phyloP scores from a whole-genome alignment of 2,329 filamentous ascomycete species.

The Thyridium curvatum region DNA sequence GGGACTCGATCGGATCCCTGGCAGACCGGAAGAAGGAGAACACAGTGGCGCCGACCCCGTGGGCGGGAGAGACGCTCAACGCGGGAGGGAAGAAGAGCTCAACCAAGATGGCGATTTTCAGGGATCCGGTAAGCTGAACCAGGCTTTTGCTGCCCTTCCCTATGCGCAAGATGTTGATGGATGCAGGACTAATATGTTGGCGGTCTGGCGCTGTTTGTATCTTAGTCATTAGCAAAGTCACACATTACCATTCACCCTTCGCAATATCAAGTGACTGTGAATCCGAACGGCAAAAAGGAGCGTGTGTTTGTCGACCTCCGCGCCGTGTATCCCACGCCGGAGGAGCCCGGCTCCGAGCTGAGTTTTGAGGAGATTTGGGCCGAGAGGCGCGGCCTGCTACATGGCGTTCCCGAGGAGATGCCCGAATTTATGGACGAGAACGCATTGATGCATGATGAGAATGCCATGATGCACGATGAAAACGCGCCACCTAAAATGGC shows the following conservation, averaged over 20 bases:
- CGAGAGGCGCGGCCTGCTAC: slow-evolving; percentile 62
- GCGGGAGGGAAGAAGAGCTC: slow-evolving; percentile 75
- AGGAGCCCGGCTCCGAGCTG: slow-evolving; percentile 65
- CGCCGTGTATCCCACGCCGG: slow-evolving; percentile 73
- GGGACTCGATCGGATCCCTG: slow-evolving; percentile 86
- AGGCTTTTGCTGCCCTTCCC: slow-evolving; percentile 20
- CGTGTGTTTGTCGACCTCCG: slow-evolving; percentile 83
- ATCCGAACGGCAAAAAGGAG: slow-evolving; percentile 79
- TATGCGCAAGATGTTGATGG: slow-evolving; percentile 71
- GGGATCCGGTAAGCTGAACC: slow-evolving; percentile 77
- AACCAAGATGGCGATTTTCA: slow-evolving; percentile 87
- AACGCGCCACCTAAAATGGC: slow-evolving; percentile 23
- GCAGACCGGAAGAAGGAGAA: slow-evolving; percentile 94
- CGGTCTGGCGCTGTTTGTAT: slow-evolving; percentile 40
- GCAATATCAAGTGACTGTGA: slow-evolving; percentile 72
- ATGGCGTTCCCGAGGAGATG: slow-evolving; percentile 17
- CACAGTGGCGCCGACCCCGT: slow-evolving; percentile 74
- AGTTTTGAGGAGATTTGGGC: slow-evolving; percentile 93
- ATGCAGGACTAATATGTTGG: slow-evolving; percentile 85
- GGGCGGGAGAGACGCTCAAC: slow-evolving; percentile 87
- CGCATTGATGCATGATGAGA: not conserved
- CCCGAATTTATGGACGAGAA: slow-evolving; percentile 9
- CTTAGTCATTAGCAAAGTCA: slow-evolving; percentile 47
- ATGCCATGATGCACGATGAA: slow-evolving; percentile 12
- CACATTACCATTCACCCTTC: slow-evolving; percentile 64